Percentiles rank a stretch among this genome's conserved stretches.
phyloP scores from a whole-genome alignment of 2,329 filamentous ascomycete genomes.

The Nemania serpens region DNA sequence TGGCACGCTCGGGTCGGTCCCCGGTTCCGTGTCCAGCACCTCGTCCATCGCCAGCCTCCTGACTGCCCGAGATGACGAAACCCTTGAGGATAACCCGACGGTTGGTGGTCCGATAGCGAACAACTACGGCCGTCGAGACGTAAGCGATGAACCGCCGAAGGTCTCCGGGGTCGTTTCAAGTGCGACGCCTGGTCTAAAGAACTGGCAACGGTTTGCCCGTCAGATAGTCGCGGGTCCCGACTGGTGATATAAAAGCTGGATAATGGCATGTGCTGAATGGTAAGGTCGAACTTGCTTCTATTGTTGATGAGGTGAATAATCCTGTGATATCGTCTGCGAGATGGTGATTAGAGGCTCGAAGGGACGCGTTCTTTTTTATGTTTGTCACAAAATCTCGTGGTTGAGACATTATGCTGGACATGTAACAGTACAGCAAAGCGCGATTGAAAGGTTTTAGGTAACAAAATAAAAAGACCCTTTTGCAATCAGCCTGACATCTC shows the following conservation, averaged over 20 bases:
- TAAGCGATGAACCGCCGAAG: constrained; percentile 1
- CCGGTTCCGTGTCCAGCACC: constrained; percentile 16
- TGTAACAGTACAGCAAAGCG: not conserved
- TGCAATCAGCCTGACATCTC: too few relatives aligned
- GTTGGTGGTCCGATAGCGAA: not conserved
- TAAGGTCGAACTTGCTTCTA: not conserved
- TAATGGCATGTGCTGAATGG: not conserved
- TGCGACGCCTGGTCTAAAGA: constrained; percentile 7
- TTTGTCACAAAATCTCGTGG: not conserved
- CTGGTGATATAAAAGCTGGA: not conserved
- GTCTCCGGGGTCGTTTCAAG: not conserved
- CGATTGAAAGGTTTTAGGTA: constrained; percentile 1
- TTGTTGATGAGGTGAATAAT: not conserved
- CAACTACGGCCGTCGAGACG: constrained; percentile 11
- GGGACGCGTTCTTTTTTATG: not conserved
- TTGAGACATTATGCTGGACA: not conserved
- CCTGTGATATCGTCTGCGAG: not conserved
- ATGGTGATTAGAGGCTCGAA: not conserved
- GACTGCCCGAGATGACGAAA: constrained; percentile 1
- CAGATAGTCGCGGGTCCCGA: constrained; percentile 15
- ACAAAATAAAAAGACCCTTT: too few relatives aligned
- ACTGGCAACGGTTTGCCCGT: constrained; percentile 20
- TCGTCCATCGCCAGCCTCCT: constrained; percentile 5
- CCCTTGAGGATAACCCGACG: not conserved
- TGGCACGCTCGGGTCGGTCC: not conserved